phyloP scores from a whole-genome alignment of 2,329 filamentous ascomycete species.

The Sporothrix mexicana region DNA sequence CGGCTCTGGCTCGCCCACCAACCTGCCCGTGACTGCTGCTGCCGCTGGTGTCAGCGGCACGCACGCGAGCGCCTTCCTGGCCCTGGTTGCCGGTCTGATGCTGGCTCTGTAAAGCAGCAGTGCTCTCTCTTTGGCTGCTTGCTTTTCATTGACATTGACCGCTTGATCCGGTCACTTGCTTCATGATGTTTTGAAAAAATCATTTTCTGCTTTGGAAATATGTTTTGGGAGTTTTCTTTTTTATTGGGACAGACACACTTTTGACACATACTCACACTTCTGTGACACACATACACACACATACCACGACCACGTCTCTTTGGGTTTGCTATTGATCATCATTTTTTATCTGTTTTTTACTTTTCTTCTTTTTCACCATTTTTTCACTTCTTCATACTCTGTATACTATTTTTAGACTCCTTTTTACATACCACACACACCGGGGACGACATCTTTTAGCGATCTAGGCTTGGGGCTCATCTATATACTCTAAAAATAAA shows the following conservation, averaged over 20 bases:
- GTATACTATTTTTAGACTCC: slow-evolving; percentile 26
- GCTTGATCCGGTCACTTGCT: background rate
- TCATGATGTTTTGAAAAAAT: slow-evolving; percentile 21
- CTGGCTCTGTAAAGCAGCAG: slow-evolving; percentile 29
- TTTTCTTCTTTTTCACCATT: slow-evolving; percentile 6
- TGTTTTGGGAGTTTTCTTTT: slow-evolving; percentile 16
- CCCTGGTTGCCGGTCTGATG: slow-evolving; percentile 29
- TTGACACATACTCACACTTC: slow-evolving; percentile 1
- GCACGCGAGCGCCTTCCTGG: slow-evolving; percentile 24
- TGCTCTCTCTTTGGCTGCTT: background rate
- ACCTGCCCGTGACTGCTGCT: slow-evolving; percentile 34
- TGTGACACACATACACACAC: slow-evolving; percentile 11
- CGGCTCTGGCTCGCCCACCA: background rate
- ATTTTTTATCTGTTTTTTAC: background rate
- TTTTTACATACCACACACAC: slow-evolving; percentile 22
- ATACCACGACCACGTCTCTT: slow-evolving; percentile 1
- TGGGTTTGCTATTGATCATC: slow-evolving; percentile 5
- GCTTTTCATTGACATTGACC: background rate
- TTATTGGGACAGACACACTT: slow-evolving; percentile 5
- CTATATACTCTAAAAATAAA: slow-evolving; percentile 19
- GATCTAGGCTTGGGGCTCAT: slow-evolving; percentile 21
- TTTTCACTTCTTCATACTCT: slow-evolving; percentile 31
- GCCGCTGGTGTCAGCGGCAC: slow-evolving; percentile 25
- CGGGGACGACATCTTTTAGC: slow-evolving; percentile 20
- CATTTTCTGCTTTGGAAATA: slow-evolving; percentile 19